Evolutionary conservation across 2,329 filamentous ascomycete genomes (phyloP).

Genomic region (Trichoderma atrobrunneum): DNA sequence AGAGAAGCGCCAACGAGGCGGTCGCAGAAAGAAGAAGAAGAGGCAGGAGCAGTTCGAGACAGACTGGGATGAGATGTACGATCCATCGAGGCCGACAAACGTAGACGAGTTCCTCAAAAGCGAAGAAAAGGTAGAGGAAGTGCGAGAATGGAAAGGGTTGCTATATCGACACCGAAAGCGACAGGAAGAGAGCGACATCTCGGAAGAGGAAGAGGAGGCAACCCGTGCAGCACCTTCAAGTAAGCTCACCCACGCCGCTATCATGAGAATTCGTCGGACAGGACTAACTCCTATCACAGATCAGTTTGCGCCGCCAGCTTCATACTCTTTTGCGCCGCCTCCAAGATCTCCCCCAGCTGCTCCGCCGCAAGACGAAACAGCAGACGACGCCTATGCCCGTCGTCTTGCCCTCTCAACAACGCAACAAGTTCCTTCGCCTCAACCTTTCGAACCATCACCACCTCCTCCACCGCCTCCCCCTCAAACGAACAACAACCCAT

Average conservation of each 20-base stretch:
- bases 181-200: slow-evolving; percentile 41
- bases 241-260: slow-evolving; percentile 24
- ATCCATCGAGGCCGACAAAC: slow-evolving; percentile 76
- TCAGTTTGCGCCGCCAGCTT: slow-evolving; percentile 59
- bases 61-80: slow-evolving; percentile 93
- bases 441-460: slow-evolving; percentile 34
- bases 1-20: slow-evolving; percentile 71
- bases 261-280: neutral
- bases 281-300: slow-evolving; percentile 35
- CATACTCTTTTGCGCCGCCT: slow-evolving; percentile 57
- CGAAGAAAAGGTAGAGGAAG: slow-evolving; percentile 77
- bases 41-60: slow-evolving; percentile 57
- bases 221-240: slow-evolving; percentile 32
- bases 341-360: slow-evolving; percentile 47
- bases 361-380: slow-evolving; percentile 57
- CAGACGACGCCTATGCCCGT: slow-evolving; percentile 67
- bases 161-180: slow-evolving; percentile 66
- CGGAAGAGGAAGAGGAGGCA: slow-evolving; percentile 41
- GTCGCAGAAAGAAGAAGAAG: slow-evolving; percentile 73
- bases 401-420: slow-evolving; percentile 57
- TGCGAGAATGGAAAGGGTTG: slow-evolving; percentile 80
- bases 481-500: slow-evolving; percentile 23
- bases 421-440: slow-evolving; percentile 32
- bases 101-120: slow-evolving; percentile 82
- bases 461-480: slow-evolving; percentile 33